Evolutionary conservation across 441 rosid species (phyloP).

Genomic region (Kokia cookei): DNA sequence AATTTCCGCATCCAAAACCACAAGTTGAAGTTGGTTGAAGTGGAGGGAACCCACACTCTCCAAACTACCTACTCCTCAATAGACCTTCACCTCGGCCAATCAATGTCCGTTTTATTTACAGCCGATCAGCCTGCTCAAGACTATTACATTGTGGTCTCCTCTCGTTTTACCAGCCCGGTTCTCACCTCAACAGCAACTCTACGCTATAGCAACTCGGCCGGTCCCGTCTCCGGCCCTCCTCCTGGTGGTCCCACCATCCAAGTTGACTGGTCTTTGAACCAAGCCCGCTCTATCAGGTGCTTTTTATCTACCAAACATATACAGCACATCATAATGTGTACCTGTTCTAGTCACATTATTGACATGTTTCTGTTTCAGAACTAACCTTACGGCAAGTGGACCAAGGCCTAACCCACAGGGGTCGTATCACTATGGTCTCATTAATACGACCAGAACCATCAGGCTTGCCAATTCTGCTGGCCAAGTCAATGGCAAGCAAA

Average conservation of each 20-base stretch:
- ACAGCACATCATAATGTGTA: background rate
- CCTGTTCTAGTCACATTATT: background rate
- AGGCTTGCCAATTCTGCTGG: constrained; percentile 66
- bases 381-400: constrained; percentile 94
- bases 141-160: constrained; percentile 80
- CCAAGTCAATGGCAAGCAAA: constrained; percentile 72
- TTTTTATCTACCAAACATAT: background rate
- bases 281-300: constrained; percentile 85
- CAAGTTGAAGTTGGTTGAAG: constrained; percentile 76
- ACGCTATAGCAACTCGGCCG: constrained; percentile 69
- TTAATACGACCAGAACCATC: constrained; percentile 70
- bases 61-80: constrained; percentile 68
- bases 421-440: constrained; percentile 90
- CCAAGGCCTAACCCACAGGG: constrained; percentile 99
- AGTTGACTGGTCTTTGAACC: constrained; percentile 81
- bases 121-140: constrained; percentile 80
- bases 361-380: constrained; percentile 34
- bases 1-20: constrained; percentile 89
- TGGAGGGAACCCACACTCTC: constrained; percentile 87
- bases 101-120: constrained; percentile 70
- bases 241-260: constrained; percentile 82
- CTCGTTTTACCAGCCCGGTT: constrained; percentile 55
- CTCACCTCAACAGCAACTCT: constrained; percentile 62
- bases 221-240: constrained; percentile 54
- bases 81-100: constrained; percentile 89